Percentiles rank a stretch among this genome's conserved stretches.
Conservation (phyloP, 768 basidiomycete species). For the Sarcomyxa edulis region DNA sequence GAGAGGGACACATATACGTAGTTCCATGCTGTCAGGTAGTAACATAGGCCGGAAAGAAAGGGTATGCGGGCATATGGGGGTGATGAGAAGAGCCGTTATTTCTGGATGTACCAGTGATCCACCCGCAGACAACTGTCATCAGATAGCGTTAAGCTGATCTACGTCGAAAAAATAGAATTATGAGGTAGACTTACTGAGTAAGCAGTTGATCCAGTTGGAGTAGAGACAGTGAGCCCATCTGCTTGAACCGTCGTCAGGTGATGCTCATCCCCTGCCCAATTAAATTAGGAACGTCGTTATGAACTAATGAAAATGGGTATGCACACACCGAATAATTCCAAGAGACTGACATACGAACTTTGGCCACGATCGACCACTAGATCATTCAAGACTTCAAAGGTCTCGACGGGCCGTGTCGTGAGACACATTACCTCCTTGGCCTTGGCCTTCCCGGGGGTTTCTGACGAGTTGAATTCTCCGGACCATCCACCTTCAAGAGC, state of each 20-base stretch:
- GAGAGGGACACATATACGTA: constrained; percentile 98
- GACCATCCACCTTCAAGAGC: constrained; percentile 81
- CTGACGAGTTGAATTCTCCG: constrained; percentile 25
- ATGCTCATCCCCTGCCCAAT: constrained; percentile 82
- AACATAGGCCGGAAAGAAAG: constrained; percentile 99
- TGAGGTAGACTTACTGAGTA: constrained; percentile 85
- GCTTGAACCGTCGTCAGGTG: constrained; percentile 99
- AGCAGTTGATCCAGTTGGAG: constrained; percentile 97
- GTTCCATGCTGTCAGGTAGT: constrained; percentile 96
- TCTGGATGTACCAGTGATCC: constrained; percentile 98
- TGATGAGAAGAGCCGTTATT: constrained; percentile 93
- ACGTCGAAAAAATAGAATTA: too few species aligned
- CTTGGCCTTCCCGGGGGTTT: constrained; percentile 47
- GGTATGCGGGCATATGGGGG: constrained; percentile 97
- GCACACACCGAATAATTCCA: constrained; percentile 90
- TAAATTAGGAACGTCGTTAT: constrained; percentile 1
- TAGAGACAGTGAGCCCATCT: constrained; percentile 92
- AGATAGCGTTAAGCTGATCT: too few species aligned
- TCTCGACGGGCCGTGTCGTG: constrained; percentile 90
- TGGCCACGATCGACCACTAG: constrained; percentile 97
- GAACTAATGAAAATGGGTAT: too few species aligned
- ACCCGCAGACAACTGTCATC: constrained; percentile 88
- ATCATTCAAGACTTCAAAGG: constrained; percentile 95
- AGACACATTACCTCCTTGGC: constrained; percentile 99
- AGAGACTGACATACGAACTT: constrained; percentile 91